A percentile compares a stretch with the other conserved stretches of the same genome.
Evolutionary conservation across 164 flowering plant species (phyloP).

Genomic region (Vitis riparia): DNA sequence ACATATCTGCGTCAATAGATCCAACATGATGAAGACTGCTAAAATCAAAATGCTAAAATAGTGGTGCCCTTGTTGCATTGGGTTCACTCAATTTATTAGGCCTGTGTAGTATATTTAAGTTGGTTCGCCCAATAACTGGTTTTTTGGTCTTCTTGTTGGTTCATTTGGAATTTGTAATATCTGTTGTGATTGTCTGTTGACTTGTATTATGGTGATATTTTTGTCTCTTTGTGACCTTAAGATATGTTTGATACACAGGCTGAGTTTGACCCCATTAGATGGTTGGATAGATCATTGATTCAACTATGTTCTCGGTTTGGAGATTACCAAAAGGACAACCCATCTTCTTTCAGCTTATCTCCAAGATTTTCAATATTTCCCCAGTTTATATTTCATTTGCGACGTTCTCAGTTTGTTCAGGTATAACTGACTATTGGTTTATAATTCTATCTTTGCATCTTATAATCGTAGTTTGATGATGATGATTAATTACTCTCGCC

Average conservation of each 20-base stretch:
- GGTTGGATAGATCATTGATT: slow-evolving; percentile 92
- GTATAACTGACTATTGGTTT: slow-evolving; percentile 26
- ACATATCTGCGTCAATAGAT: no score
- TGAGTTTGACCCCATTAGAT: slow-evolving; percentile 93
- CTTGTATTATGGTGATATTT: neutral
- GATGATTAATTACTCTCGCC: neutral
- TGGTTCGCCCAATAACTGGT: neutral
- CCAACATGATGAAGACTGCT: no score
- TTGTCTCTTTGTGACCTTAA: neutral
- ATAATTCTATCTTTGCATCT: neutral
- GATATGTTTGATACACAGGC: slow-evolving; percentile 53
- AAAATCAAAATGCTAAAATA: no score
- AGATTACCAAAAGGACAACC: slow-evolving; percentile 87
- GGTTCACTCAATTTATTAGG: neutral
- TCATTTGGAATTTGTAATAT: neutral
- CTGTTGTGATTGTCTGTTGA: neutral
- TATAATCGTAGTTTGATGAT: neutral
- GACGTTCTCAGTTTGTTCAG: slow-evolving; percentile 99
- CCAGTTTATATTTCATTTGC: slow-evolving; percentile 84
- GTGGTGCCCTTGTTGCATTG: neutral
- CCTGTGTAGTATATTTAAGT: neutral
- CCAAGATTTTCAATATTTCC: slow-evolving; percentile 92
- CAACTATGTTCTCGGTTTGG: slow-evolving; percentile 87
- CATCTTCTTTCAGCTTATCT: slow-evolving; percentile 85
- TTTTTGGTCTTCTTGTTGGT: neutral